phyloP scores from a whole-genome alignment of 352 stramenopile species.

The Globisporangium canariense region DNA sequence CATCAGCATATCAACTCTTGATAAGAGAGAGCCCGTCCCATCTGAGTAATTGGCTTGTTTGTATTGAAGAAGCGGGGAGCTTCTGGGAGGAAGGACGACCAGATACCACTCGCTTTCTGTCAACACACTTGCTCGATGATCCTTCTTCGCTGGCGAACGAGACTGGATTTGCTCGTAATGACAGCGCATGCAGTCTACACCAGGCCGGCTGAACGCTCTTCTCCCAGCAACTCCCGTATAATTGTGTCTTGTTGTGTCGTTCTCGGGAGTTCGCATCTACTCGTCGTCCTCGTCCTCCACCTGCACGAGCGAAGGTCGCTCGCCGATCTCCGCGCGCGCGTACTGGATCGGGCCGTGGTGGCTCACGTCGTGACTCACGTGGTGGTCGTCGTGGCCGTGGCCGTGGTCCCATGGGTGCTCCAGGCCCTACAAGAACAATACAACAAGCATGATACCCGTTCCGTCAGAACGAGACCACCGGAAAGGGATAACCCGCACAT shows the following conservation, averaged over 20 bases:
- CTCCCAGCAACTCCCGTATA: slow-evolving; percentile 2
- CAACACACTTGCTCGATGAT: background rate
- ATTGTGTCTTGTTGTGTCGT: slow-evolving; percentile 2
- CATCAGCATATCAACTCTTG: background rate
- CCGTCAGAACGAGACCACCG: slow-evolving; percentile 16
- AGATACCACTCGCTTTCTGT: background rate
- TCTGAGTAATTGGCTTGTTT: slow-evolving; percentile 9
- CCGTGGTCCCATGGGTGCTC: slow-evolving; percentile 86
- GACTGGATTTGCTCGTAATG: slow-evolving; percentile 1
- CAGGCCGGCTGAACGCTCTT: background rate
- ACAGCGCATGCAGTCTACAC: background rate
- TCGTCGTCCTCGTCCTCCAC: slow-evolving; percentile 41
- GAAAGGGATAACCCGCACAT: background rate
- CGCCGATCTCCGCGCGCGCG: slow-evolving; percentile 65
- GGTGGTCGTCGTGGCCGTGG: slow-evolving; percentile 34
- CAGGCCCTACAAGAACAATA: slow-evolving; percentile 50
- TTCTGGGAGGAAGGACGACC: background rate
- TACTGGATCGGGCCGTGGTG: slow-evolving; percentile 59
- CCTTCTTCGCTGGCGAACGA: no score
- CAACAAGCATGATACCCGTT: background rate
- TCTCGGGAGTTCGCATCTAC: slow-evolving; percentile 17
- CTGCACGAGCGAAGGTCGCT: slow-evolving; percentile 49
- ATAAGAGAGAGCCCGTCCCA: background rate
- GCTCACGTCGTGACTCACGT: slow-evolving; percentile 18
- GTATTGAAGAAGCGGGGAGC: slow-evolving; percentile 8